phyloP scores from a whole-genome alignment of 768 basidiomycete genomes.

The Cyathus striatus region DNA sequence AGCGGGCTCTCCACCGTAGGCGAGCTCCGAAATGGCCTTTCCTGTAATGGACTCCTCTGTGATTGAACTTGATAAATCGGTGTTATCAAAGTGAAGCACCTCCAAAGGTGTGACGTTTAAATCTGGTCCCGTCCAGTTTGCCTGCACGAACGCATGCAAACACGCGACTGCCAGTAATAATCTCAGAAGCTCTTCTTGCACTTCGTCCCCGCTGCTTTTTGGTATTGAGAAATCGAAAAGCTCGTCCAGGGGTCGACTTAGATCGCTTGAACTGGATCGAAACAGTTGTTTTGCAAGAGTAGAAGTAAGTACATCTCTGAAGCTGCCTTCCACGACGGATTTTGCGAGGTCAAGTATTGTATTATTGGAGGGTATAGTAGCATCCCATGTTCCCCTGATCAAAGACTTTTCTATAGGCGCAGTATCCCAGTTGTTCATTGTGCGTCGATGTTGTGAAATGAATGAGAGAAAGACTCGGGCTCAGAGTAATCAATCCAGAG shows the following conservation, averaged over 20 bases:
- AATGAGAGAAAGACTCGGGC: too few species aligned
- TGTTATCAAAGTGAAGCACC: slow-evolving; percentile 23
- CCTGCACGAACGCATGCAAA: slow-evolving; percentile 86
- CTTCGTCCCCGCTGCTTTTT: slow-evolving; percentile 19
- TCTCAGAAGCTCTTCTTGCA: slow-evolving; percentile 47
- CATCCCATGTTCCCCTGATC: slow-evolving; percentile 42
- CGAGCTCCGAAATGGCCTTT: slow-evolving; percentile 69
- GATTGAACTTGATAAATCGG: slow-evolving; percentile 16
- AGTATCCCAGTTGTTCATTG: slow-evolving; percentile 12
- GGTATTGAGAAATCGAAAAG: slow-evolving; percentile 24
- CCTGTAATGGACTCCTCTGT: slow-evolving; percentile 53
- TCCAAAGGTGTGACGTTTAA: slow-evolving; percentile 53
- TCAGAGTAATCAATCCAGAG: background rate
- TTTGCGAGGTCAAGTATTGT: slow-evolving; percentile 51
- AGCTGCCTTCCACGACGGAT: slow-evolving; percentile 54
- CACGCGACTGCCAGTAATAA: slow-evolving; percentile 72
- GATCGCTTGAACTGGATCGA: slow-evolving; percentile 17
- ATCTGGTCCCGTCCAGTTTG: slow-evolving; percentile 95
- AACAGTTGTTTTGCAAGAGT: slow-evolving; percentile 36
- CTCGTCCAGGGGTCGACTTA: slow-evolving; percentile 27
- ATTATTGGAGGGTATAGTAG: slow-evolving; percentile 12
- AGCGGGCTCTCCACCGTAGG: slow-evolving; percentile 87
- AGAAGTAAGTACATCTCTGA: slow-evolving; percentile 47
- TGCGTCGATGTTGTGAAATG: background rate
- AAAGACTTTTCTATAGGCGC: slow-evolving; percentile 48